A percentile compares a stretch with the other conserved stretches of the same genome.
These are phyloP conservation scores for Solanum hybrid DNA, from an alignment of 305 asterid genomes.

Conservation along the genomic window DNA sequence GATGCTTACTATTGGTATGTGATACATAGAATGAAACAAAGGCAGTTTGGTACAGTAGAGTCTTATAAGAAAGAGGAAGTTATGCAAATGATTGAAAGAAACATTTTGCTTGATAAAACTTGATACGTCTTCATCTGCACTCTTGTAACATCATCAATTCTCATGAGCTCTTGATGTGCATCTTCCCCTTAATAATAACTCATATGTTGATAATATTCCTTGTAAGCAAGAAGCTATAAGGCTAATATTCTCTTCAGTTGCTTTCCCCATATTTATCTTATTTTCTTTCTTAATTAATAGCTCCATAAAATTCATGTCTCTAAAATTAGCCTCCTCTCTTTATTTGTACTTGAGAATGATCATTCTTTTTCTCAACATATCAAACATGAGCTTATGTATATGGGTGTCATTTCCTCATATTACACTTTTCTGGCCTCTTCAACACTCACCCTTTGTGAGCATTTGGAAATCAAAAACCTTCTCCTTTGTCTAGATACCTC, in stretches of 20 bases:
- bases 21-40: not conserved
- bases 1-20: not conserved
- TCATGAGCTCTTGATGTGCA: not conserved
- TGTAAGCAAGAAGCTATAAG: not conserved
- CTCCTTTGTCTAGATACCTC: no score
- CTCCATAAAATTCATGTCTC: not conserved
- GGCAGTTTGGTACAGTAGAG: not conserved
- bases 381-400: not conserved
- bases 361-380: not conserved
- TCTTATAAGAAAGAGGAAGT: no score
- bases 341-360: not conserved
- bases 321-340: not conserved
- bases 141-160: not conserved
- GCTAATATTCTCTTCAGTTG: not conserved
- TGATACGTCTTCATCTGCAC: not conserved
- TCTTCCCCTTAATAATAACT: not conserved
- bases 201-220: not conserved
- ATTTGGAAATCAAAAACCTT: no score
- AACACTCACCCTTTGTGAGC: not conserved
- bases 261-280: not conserved
- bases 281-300: not conserved
- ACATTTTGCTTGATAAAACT: not conserved
- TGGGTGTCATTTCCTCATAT: not conserved
- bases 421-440: not conserved
- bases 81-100: not conserved